Conservation (phyloP, 2,329 filamentous ascomycete genomes). For the Eutypella sp. region DNA sequence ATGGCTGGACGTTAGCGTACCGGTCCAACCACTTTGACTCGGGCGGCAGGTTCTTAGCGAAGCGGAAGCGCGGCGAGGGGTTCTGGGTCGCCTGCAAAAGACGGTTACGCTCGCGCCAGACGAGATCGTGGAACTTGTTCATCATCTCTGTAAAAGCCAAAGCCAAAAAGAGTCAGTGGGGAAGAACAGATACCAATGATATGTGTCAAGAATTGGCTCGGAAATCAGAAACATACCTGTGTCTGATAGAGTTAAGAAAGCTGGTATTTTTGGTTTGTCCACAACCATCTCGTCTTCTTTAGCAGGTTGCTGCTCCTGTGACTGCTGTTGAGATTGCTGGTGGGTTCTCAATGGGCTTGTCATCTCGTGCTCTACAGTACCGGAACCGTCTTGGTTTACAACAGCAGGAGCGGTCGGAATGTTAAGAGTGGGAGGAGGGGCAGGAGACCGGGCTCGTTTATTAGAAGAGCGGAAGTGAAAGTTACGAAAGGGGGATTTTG, state of each 20-base stretch:
- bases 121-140: constrained; percentile 47
- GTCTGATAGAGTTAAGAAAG: constrained; percentile 46
- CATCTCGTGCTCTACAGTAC: constrained; percentile 21
- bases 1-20: constrained; percentile 86
- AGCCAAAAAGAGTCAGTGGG: constrained; percentile 9
- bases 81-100: constrained; percentile 35
- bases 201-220: neutral
- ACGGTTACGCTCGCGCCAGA: constrained; percentile 48
- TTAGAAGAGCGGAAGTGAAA: constrained; percentile 39
- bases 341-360: constrained; percentile 12
- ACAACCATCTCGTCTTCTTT: neutral
- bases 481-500: constrained; percentile 36
- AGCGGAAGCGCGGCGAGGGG: constrained; percentile 31
- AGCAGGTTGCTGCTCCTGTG: constrained; percentile 2
- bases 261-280: constrained; percentile 33
- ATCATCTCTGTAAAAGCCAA: constrained; percentile 37
- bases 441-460: constrained; percentile 43
- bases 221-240: constrained; percentile 35
- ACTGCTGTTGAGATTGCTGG: constrained; percentile 18
- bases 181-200: neutral
- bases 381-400: constrained; percentile 33
- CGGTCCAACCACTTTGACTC: constrained; percentile 66
- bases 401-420: constrained; percentile 21
- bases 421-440: constrained; percentile 17
- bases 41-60: constrained; percentile 50